Conservation (phyloP, 768 basidiomycete genomes). For the Hygrophoropsis aurantiaca region DNA sequence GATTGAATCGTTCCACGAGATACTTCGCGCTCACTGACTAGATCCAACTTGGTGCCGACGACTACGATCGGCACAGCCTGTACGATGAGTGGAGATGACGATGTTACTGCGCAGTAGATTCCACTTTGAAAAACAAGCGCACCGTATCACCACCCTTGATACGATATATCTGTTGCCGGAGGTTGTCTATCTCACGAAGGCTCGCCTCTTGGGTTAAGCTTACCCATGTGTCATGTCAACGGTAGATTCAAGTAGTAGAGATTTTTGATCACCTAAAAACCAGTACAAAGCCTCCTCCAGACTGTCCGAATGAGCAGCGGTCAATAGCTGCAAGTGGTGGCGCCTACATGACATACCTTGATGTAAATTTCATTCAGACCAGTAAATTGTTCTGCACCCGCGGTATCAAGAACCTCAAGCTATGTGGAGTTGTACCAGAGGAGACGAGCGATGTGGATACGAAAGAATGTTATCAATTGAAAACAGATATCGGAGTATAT, state of each 20-base stretch:
- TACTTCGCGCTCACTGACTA: slow-evolving; percentile 80
- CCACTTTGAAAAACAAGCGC: too few species aligned
- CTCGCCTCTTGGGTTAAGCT: slow-evolving; percentile 83
- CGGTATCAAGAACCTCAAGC: slow-evolving; percentile 83
- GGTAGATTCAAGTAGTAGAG: not conserved
- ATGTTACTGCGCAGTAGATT: not conserved
- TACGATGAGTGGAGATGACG: not conserved
- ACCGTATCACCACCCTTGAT: slow-evolving; percentile 73
- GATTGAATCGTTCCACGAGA: slow-evolving; percentile 60
- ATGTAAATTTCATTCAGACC: slow-evolving; percentile 82
- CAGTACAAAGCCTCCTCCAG: slow-evolving; percentile 75
- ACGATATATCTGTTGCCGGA: slow-evolving; percentile 79
- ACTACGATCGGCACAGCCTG: slow-evolving; percentile 78
- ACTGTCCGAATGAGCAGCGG: too few species aligned
- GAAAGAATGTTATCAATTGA: slow-evolving; percentile 1
- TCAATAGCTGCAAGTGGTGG: not conserved
- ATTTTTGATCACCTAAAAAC: slow-evolving; percentile 67
- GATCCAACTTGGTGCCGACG: slow-evolving; percentile 84
- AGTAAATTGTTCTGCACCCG: slow-evolving; percentile 84
- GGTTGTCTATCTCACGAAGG: slow-evolving; percentile 74
- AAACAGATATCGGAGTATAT: not conserved
- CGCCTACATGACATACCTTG: slow-evolving; percentile 45
- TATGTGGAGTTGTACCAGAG: slow-evolving; percentile 35
- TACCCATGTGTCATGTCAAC: slow-evolving; percentile 4
- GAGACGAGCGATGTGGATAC: not conserved